Percentiles rank a stretch among this genome's conserved stretches.
phyloP scores from a whole-genome alignment of 495 filamentous ascomycete species.

The Terfezia boudieri region DNA sequence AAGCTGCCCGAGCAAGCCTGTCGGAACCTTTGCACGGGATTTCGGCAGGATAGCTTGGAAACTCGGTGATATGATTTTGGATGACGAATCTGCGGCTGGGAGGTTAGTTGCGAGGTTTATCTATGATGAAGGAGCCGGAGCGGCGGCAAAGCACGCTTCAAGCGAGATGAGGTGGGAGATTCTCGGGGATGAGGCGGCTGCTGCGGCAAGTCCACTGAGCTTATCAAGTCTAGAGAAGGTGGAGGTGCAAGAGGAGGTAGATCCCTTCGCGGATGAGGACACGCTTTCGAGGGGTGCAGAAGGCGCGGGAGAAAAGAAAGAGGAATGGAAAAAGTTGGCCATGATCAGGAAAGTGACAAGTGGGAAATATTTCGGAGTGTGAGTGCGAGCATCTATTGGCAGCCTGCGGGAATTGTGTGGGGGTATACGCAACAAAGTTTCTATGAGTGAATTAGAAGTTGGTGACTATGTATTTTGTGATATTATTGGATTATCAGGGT shows the following conservation, averaged over 20 bases:
- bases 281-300: conserved; percentile 13
- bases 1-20: conserved; percentile 49
- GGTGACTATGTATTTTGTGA: background rate
- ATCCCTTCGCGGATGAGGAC: conserved; percentile 48
- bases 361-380: conserved; percentile 50
- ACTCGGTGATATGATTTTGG: conserved; percentile 54
- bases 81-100: conserved; percentile 25
- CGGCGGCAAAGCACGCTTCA: conserved; percentile 54
- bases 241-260: conserved; percentile 15
- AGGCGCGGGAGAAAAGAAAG: conserved; percentile 21
- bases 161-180: conserved; percentile 40
- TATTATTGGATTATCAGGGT: background rate
- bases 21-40: conserved; percentile 64
- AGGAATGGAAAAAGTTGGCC: conserved; percentile 50
- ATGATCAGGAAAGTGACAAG: conserved; percentile 49
- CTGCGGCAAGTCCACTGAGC: background rate
- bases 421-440: too few species aligned
- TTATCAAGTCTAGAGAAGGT: background rate
- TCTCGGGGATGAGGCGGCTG: conserved; percentile 24
- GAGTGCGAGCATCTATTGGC: conserved; percentile 5
- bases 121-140: conserved; percentile 50
- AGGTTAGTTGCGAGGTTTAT: conserved; percentile 26
- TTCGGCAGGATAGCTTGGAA: conserved; percentile 76
- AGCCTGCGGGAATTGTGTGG: background rate
- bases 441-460: too few species aligned